Percentiles rank a stretch among this genome's conserved stretches.
These are phyloP conservation scores for Alloteropsis semialata DNA, from an alignment of 176 grass and related monocot genomes.

Conservation along the genomic window DNA sequence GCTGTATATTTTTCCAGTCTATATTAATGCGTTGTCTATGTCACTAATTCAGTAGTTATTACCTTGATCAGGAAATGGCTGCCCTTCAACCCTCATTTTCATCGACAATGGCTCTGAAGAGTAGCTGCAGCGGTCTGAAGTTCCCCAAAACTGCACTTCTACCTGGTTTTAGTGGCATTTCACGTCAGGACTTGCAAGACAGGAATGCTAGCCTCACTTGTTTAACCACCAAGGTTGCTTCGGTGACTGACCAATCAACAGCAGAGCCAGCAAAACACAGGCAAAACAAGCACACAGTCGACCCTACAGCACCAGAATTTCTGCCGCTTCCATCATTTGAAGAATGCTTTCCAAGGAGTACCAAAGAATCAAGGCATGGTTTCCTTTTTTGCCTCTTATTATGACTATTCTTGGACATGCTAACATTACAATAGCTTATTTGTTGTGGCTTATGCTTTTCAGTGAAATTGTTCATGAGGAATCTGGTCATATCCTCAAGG, in stretches of 20 bases:
- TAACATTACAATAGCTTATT: neutral
- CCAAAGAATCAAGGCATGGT: slow-evolving; percentile 75
- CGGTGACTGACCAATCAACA: slow-evolving; percentile 44
- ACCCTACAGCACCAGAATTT: slow-evolving; percentile 79
- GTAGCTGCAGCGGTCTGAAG: slow-evolving; percentile 35
- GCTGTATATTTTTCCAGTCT: neutral
- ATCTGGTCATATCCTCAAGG: slow-evolving; percentile 77
- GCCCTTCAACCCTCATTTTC: slow-evolving; percentile 63
- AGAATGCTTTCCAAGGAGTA: slow-evolving; percentile 89
- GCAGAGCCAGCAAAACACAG: slow-evolving; percentile 48
- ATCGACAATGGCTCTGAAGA: slow-evolving; percentile 49
- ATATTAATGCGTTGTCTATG: neutral
- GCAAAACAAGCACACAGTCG: slow-evolving; percentile 66
- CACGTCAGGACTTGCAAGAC: slow-evolving; percentile 30
- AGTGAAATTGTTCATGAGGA: slow-evolving; percentile 90
- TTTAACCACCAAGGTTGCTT: slow-evolving; percentile 51
- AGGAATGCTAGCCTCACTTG: slow-evolving; percentile 36
- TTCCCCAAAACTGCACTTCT: slow-evolving; percentile 53
- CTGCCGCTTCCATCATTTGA: slow-evolving; percentile 93
- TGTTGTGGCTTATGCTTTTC: slow-evolving; percentile 26
- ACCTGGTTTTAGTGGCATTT: slow-evolving; percentile 40
- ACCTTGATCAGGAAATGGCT: slow-evolving; percentile 63
- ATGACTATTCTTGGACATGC: neutral
- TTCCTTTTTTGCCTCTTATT: slow-evolving; percentile 1
- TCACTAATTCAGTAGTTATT: neutral